A percentile compares a stretch with the other conserved stretches of the same genome.
Evolutionary conservation across 768 basidiomycete genomes (phyloP).

Genomic region (Leccinellum albellum): DNA sequence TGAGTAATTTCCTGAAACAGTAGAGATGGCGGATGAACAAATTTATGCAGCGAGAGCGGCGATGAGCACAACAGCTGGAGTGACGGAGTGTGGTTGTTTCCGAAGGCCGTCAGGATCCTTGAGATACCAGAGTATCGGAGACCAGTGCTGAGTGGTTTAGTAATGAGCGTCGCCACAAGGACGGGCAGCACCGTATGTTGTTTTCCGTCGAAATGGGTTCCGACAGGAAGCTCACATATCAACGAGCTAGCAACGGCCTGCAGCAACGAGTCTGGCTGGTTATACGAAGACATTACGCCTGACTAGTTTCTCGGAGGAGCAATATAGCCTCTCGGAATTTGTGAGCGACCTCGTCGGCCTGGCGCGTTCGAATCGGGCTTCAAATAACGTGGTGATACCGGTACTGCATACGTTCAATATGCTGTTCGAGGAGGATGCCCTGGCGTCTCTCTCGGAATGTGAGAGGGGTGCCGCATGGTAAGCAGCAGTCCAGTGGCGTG

Average conservation of each 20-base stretch:
- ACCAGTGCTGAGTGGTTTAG: conserved; percentile 62
- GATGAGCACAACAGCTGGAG: conserved; percentile 50
- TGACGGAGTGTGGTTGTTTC: conserved; percentile 72
- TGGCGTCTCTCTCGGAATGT: conserved; percentile 47
- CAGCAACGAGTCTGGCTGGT: conserved; percentile 53
- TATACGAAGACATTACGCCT: conserved; percentile 56
- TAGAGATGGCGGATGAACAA: neutral
- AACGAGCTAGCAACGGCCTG: conserved; percentile 59
- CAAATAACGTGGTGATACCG: conserved; percentile 79
- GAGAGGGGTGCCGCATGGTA: conserved; percentile 51
- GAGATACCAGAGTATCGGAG: conserved; percentile 59
- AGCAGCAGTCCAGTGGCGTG: conserved; percentile 24
- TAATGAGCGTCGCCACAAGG: conserved; percentile 78
- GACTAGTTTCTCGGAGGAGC: conserved; percentile 19
- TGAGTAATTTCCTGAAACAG: conserved; percentile 26
- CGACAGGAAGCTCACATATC: conserved; percentile 14
- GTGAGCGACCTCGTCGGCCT: conserved; percentile 55
- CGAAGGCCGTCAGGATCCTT: conserved; percentile 63
- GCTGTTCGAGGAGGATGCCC: conserved; percentile 64
- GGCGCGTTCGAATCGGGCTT: conserved; percentile 48
- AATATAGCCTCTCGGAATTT: conserved; percentile 51
- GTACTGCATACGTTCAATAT: conserved; percentile 71
- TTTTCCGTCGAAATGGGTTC: conserved; percentile 3
- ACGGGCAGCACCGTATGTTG: conserved; percentile 77
- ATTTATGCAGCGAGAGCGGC: conserved; percentile 31